These are phyloP conservation scores for Tirmania nivea DNA, from an alignment of 495 filamentous ascomycete genomes.

Conservation along the genomic window DNA sequence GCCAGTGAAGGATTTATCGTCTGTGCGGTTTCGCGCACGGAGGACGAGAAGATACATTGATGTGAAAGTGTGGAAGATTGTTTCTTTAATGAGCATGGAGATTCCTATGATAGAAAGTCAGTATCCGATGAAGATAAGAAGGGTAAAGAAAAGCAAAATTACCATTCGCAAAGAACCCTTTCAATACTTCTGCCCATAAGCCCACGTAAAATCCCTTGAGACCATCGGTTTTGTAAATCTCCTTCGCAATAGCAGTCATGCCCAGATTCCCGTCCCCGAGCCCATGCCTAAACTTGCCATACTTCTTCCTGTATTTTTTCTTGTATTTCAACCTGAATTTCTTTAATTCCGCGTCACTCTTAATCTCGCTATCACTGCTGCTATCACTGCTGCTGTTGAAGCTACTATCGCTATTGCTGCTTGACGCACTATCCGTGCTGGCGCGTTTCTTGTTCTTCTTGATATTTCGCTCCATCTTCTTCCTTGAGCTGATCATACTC, in stretches of 20 bases:
- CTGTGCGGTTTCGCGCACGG: conserved; percentile 15
- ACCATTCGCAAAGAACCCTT: conserved; percentile 66
- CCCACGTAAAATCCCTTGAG: conserved; percentile 53
- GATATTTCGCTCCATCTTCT: conserved; percentile 1
- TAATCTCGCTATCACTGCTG: background rate
- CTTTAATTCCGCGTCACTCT: background rate
- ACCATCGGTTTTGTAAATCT: conserved; percentile 31
- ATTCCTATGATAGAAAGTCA: conserved; percentile 24
- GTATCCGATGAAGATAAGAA: background rate
- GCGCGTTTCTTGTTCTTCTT: background rate
- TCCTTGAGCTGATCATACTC: conserved; percentile 33
- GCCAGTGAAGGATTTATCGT: conserved; percentile 11
- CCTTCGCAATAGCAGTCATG: background rate
- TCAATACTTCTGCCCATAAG: conserved; percentile 51
- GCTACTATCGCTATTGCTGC: background rate
- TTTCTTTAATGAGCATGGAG: conserved; percentile 76
- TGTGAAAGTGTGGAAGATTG: conserved; percentile 53
- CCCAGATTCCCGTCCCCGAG: background rate
- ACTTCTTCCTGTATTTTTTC: conserved; percentile 6
- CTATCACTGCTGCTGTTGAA: background rate
- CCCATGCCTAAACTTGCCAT: conserved; percentile 9
- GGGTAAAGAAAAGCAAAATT: background rate
- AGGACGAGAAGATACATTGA: conserved; percentile 37
- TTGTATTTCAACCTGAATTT: conserved; percentile 2
- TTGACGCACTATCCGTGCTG: background rate